Percentiles rank a stretch among this genome's conserved stretches.
Evolutionary conservation across 1,139 yeast genomes (phyloP).

Genomic region (Blastobotrys raffinosifermentans): DNA sequence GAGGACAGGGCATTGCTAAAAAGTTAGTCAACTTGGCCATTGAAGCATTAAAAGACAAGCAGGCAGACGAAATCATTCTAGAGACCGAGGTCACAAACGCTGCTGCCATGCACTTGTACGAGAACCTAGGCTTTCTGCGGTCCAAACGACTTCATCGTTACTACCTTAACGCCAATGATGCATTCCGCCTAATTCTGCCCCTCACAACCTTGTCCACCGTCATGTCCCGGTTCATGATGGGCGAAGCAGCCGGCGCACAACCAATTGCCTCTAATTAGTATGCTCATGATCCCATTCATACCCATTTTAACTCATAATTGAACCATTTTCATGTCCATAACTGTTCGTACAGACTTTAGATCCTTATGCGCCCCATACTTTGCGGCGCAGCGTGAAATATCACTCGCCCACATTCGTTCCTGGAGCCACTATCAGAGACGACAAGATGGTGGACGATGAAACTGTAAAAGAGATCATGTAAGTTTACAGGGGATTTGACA

Average conservation of each 20-base stretch:
- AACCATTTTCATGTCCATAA: no score
- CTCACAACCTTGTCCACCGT: slow-evolving; percentile 46
- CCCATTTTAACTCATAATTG: no score
- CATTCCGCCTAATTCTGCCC: slow-evolving; percentile 72
- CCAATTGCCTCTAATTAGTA: no score
- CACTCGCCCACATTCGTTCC: no score
- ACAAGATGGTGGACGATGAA: slow-evolving; percentile 8
- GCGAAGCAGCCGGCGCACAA: slow-evolving; percentile 1
- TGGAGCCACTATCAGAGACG: not conserved
- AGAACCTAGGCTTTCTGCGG: slow-evolving; percentile 79
- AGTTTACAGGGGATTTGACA: slow-evolving; percentile 1
- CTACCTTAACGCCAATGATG: slow-evolving; percentile 89
- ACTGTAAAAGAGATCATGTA: slow-evolving; percentile 13
- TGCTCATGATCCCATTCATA: no score
- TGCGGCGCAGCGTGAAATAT: no score
- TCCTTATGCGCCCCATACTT: no score
- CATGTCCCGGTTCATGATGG: slow-evolving; percentile 31
- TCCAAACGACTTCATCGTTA: slow-evolving; percentile 78
- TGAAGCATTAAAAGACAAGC: slow-evolving; percentile 52
- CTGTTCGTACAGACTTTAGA: no score
- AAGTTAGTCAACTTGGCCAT: slow-evolving; percentile 58
- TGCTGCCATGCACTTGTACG: slow-evolving; percentile 75
- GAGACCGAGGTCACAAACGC: slow-evolving; percentile 85
- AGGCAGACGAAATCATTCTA: slow-evolving; percentile 81
- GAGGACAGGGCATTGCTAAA: slow-evolving; percentile 82